Evolutionary conservation across 805 yeast genomes (phyloP), one percentile per base, ranked within the genome.

Genomic region (Saccharomyces mikatae): DNA sequence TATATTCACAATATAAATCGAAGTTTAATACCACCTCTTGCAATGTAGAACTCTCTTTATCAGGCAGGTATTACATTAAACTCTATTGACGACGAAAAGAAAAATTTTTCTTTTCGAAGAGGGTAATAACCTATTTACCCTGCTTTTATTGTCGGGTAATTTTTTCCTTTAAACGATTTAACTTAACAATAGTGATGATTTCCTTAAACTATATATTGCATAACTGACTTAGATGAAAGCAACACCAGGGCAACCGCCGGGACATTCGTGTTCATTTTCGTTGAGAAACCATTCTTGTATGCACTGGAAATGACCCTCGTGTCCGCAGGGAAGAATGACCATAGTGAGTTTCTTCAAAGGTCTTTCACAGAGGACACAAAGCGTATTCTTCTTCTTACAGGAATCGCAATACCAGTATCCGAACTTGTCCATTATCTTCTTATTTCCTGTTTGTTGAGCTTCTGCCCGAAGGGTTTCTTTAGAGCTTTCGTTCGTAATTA

Each of bases 331-430:
- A 51, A 86, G 67, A 56, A 75, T 71, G 57, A 73, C 78, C 14
- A 87, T 79, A 14, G 84, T 77, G 54, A 87, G 74, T 0, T 95
- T 95, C 59, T 80, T 81, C 62, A 91, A 75, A 0, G 96, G 89
- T 63, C 80, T 86, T 57, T 84, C 78, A 68, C 97, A 91, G 57
- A 84, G 80, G 28, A 84, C 76, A 69, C 97, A 91, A n/a, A 82
- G 78, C 55, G 82, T 84, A 56, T 82, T 83, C 14, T 74, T 73
- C 51, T 71, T 73, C 10, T 76, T 71, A 67, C 97, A 91, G 24
- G 75, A 76, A 52, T 83, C 89, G 71, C 97, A 91, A 67, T 84
- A 87, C 96, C 96, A 90, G 61, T 78, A 83, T 1, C 95, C 96
- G 62, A 82, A 80, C 36, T 67, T 68, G 4, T 62, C 54, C 44